A percentile compares a stretch with the other conserved stretches of the same genome.
phyloP scores from a whole-genome alignment of 73 alveolate species.

The Paramecium pentaurelia region DNA sequence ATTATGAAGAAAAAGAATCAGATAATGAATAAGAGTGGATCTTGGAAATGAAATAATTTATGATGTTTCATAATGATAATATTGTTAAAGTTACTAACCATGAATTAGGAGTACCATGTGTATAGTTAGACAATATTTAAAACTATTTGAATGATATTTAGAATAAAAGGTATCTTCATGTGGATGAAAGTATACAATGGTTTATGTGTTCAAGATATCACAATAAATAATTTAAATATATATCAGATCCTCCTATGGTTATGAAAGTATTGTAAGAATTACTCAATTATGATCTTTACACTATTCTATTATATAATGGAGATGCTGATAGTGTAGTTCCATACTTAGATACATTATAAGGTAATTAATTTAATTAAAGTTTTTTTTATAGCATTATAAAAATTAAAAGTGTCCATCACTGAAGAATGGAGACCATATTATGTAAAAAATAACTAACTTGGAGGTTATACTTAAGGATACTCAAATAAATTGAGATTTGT shows the following conservation, averaged over 20 bases:
- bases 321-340: conserved; percentile 42
- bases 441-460: conserved; percentile 58
- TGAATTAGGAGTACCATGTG: not conserved
- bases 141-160: not conserved
- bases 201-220: not conserved
- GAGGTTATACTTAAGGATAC: conserved; percentile 67
- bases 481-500: conserved; percentile 79
- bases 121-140: not conserved
- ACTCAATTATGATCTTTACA: not conserved
- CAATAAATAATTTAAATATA: not conserved
- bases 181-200: conserved; percentile 1
- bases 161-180: not conserved
- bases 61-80: not conserved
- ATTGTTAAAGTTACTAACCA: not conserved
- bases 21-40: not conserved
- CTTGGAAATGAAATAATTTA: not conserved
- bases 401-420: conserved; percentile 47
- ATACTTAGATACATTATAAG: not conserved
- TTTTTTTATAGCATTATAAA: not conserved
- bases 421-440: conserved; percentile 67
- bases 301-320: conserved; percentile 17
- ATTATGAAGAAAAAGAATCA: not conserved
- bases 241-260: not conserved
- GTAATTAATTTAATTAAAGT: not conserved
- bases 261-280: not conserved